These are phyloP conservation scores for Trichoderma endophyticum DNA, from an alignment of 2,329 filamentous ascomycete genomes.

Conservation along the genomic window DNA sequence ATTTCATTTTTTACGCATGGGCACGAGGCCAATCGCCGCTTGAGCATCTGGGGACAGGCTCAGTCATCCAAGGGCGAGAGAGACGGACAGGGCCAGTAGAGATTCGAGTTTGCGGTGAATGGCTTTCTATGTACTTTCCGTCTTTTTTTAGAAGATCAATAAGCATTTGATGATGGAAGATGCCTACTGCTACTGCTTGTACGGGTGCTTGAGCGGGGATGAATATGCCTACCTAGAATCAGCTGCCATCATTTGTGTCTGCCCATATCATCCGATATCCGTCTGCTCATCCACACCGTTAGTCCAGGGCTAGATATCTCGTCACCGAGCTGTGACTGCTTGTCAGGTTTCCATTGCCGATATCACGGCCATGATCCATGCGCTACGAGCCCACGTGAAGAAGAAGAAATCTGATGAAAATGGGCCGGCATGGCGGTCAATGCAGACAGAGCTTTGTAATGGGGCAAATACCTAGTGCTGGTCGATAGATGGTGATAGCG, in stretches of 20 bases:
- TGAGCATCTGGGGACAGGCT: neutral
- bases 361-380: neutral
- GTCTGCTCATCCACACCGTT: neutral
- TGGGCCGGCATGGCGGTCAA: neutral
- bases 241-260: neutral
- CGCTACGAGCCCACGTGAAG: neutral
- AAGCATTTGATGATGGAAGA: neutral
- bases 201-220: neutral
- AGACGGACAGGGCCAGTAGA: neutral
- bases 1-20: constrained; percentile 31
- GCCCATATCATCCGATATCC: neutral
- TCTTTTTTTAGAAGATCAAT: neutral
- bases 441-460: neutral
- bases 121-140: neutral
- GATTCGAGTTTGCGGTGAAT: neutral
- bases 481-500: neutral
- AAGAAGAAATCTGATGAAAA: neutral
- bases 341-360: neutral
- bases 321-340: neutral
- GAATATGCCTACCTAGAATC: too few relatives aligned
- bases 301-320: neutral
- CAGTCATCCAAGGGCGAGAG: neutral
- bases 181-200: neutral
- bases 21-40: constrained; percentile 4
- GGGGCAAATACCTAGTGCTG: neutral